A percentile compares a stretch with the other conserved stretches of the same genome.
These are phyloP conservation scores for Pseudophaeomoniella oleicola DNA, from an alignment of 2,329 filamentous ascomycete genomes.

Conservation along the genomic window DNA sequence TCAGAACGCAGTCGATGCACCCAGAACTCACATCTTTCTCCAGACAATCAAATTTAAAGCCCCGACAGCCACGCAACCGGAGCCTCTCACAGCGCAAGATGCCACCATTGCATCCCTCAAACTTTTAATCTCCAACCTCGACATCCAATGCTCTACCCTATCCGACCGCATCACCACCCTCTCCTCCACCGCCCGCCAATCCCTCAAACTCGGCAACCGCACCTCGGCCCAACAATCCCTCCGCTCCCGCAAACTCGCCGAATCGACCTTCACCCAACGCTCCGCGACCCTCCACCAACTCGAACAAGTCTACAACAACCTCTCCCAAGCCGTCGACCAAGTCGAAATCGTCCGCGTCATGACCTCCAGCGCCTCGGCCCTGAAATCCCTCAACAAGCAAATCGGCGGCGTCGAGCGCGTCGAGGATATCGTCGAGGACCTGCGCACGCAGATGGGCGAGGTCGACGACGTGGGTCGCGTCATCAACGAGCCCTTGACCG, in stretches of 20 bases:
- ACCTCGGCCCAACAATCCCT: conserved; percentile 64
- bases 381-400: conserved; percentile 59
- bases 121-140: conserved; percentile 54
- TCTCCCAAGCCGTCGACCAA: conserved; percentile 75
- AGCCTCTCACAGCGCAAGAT: conserved; percentile 59
- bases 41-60: conserved; percentile 61
- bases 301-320: conserved; percentile 66
- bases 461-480: conserved; percentile 71
- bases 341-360: conserved; percentile 72
- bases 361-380: conserved; percentile 58
- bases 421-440: conserved; percentile 56
- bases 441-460: conserved; percentile 67
- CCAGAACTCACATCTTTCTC: conserved; percentile 21
- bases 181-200: conserved; percentile 47
- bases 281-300: conserved; percentile 64
- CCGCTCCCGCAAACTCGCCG: conserved; percentile 67
- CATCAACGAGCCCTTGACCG: conserved; percentile 46
- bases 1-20: background rate
- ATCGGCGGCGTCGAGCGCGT: conserved; percentile 65
- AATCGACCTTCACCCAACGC: conserved; percentile 56
- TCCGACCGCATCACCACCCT: conserved; percentile 35
- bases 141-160: conserved; percentile 51
- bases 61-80: conserved; percentile 11
- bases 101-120: conserved; percentile 66
- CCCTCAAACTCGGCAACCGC: conserved; percentile 59